These are phyloP conservation scores for Prunella vulgaris DNA, from an alignment of 257 asterid species.

Conservation along the genomic window DNA sequence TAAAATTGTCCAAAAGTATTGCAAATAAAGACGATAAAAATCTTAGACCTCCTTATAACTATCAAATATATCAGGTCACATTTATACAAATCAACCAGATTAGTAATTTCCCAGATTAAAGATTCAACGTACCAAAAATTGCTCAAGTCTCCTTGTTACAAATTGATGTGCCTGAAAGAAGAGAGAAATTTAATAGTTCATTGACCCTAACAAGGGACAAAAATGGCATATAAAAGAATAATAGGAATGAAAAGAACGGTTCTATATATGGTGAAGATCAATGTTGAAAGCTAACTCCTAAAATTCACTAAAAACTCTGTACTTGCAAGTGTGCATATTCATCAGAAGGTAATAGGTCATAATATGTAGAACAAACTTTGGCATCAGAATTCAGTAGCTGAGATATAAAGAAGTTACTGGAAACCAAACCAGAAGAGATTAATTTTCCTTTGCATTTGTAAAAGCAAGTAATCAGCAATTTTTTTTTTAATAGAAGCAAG, in stretches of 20 bases:
- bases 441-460: neutral
- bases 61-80: neutral
- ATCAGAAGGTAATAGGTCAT: slow-evolving; percentile 1
- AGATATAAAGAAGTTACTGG: neutral
- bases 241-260: neutral
- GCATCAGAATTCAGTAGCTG: slow-evolving; percentile 3
- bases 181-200: slow-evolving; percentile 22
- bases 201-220: slow-evolving; percentile 8
- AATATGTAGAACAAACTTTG: neutral
- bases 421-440: neutral
- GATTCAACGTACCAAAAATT: slow-evolving; percentile 69
- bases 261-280: neutral
- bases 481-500: neutral
- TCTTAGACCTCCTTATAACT: neutral
- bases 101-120: slow-evolving; percentile 3
- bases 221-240: slow-evolving; percentile 3
- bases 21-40: neutral
- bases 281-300: neutral
- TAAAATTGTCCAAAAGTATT: slow-evolving; percentile 10
- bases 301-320: neutral
- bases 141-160: slow-evolving; percentile 90
- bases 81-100: neutral
- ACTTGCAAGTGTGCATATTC: neutral
- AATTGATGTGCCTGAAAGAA: slow-evolving; percentile 73
- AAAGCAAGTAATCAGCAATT: slow-evolving; percentile 4